phyloP scores from a whole-genome alignment of 805 yeast species.

The Spathaspora girioi region DNA sequence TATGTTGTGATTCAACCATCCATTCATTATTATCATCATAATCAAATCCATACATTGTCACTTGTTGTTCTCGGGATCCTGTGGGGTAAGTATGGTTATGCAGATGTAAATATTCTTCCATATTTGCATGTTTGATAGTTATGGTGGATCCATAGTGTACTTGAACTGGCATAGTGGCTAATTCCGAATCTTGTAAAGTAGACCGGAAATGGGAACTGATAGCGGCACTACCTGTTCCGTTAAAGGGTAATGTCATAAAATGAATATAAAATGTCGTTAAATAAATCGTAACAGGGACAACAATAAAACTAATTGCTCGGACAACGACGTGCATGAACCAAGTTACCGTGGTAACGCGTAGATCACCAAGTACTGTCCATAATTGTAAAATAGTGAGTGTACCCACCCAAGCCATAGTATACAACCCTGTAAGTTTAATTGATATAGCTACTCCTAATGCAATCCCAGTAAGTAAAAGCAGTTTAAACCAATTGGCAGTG shows the following conservation, averaged over 20 bases:
- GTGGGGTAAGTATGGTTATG: conserved; percentile 59
- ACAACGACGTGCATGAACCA: conserved; percentile 38
- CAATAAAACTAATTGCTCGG: conserved; percentile 41
- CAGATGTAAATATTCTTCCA: conserved; percentile 81
- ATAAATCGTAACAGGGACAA: conserved; percentile 59
- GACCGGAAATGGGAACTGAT: conserved; percentile 69
- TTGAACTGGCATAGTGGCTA: conserved; percentile 49
- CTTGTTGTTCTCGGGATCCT: conserved; percentile 76
- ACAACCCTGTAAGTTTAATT: conserved; percentile 68
- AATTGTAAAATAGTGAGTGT: conserved; percentile 43
- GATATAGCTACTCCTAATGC: conserved; percentile 55
- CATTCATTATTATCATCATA: conserved; percentile 67
- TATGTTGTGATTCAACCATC: conserved; percentile 51
- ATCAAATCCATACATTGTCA: conserved; percentile 62
- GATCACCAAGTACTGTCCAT: conserved; percentile 73
- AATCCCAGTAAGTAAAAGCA: conserved; percentile 46
- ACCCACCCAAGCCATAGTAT: conserved; percentile 65
- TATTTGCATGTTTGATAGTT: conserved; percentile 62
- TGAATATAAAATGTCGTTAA: conserved; percentile 55
- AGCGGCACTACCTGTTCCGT: conserved; percentile 58
- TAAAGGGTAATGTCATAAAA: conserved; percentile 40
- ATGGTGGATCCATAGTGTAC: conserved; percentile 71
- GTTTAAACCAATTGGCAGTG: conserved; percentile 49
- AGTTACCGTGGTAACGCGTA: conserved; percentile 36
- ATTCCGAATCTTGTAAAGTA: conserved; percentile 43